Percentiles rank a stretch among this genome's conserved stretches.
Conservation (phyloP, 306 rosid genomes). For the Cucumis hystrix region DNA sequence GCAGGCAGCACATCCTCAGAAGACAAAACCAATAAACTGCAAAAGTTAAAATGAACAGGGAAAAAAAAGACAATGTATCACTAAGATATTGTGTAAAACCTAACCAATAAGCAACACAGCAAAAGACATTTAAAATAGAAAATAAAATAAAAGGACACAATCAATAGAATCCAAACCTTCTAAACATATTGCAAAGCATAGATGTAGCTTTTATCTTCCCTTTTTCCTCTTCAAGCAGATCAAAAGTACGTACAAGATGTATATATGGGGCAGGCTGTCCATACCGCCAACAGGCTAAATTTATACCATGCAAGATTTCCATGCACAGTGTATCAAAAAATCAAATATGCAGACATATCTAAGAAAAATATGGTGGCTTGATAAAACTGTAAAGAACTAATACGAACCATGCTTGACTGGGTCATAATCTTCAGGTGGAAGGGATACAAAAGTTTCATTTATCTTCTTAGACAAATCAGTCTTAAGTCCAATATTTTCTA, state of each 20-base stretch:
- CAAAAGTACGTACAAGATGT: conserved; percentile 82
- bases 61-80: conserved; percentile 10
- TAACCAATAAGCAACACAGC: background rate
- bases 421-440: conserved; percentile 59
- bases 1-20: conserved; percentile 79
- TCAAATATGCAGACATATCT: background rate
- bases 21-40: conserved; percentile 76
- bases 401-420: conserved; percentile 35
- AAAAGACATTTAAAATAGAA: background rate
- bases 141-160: conserved; percentile 5
- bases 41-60: conserved; percentile 3
- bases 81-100: background rate
- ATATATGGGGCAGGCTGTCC: conserved; percentile 83
- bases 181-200: conserved; percentile 84
- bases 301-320: conserved; percentile 15
- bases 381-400: background rate
- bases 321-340: conserved; percentile 3
- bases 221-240: conserved; percentile 61
- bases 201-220: conserved; percentile 86
- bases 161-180: conserved; percentile 47
- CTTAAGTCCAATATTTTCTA: conserved; percentile 13
- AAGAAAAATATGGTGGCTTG: background rate
- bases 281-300: conserved; percentile 61
- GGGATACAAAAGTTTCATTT: conserved; percentile 36
- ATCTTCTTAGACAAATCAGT: conserved; percentile 29